Conservation (phyloP, 495 filamentous ascomycete species). For the Aspergillus egyptiacus region DNA sequence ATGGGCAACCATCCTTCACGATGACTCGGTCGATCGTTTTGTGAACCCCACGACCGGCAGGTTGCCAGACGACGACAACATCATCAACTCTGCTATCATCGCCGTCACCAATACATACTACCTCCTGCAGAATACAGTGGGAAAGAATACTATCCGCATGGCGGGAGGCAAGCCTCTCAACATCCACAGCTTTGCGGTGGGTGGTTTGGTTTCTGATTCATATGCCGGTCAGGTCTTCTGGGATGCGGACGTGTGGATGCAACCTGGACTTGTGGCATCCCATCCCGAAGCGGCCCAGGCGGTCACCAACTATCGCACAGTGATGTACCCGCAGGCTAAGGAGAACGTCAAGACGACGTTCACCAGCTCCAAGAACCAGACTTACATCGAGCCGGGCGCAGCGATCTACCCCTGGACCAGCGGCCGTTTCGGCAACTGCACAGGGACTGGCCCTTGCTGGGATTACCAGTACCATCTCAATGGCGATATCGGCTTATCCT, state of each 20-base stretch:
- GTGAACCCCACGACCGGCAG: slow-evolving; percentile 50
- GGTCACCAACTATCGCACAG: slow-evolving; percentile 53
- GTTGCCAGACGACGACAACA: slow-evolving; percentile 53
- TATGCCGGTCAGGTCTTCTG: slow-evolving; percentile 60
- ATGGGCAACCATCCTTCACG: slow-evolving; percentile 49
- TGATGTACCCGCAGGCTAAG: slow-evolving; percentile 47
- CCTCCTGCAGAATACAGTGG: slow-evolving; percentile 61
- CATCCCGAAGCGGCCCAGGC: slow-evolving; percentile 52
- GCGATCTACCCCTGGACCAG: slow-evolving; percentile 60
- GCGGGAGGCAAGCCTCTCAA: slow-evolving; percentile 40
- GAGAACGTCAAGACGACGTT: slow-evolving; percentile 43
- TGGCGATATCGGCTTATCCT: slow-evolving; percentile 62
- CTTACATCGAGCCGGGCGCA: slow-evolving; percentile 44
- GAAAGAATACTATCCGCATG: slow-evolving; percentile 43
- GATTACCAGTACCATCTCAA: slow-evolving; percentile 59
- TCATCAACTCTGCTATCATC: slow-evolving; percentile 56
- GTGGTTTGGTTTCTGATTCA: slow-evolving; percentile 55
- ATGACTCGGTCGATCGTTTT: slow-evolving; percentile 58
- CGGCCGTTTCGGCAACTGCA: slow-evolving; percentile 61
- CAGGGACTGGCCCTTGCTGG: slow-evolving; percentile 59
- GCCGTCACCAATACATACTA: slow-evolving; percentile 64
- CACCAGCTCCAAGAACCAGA: slow-evolving; percentile 47
- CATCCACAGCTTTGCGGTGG: slow-evolving; percentile 54
- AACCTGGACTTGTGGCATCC: slow-evolving; percentile 54
- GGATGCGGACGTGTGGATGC: slow-evolving; percentile 66